Evolutionary conservation across 2,329 filamentous ascomycete species (phyloP).

Genomic region (Alternaria rosae): DNA sequence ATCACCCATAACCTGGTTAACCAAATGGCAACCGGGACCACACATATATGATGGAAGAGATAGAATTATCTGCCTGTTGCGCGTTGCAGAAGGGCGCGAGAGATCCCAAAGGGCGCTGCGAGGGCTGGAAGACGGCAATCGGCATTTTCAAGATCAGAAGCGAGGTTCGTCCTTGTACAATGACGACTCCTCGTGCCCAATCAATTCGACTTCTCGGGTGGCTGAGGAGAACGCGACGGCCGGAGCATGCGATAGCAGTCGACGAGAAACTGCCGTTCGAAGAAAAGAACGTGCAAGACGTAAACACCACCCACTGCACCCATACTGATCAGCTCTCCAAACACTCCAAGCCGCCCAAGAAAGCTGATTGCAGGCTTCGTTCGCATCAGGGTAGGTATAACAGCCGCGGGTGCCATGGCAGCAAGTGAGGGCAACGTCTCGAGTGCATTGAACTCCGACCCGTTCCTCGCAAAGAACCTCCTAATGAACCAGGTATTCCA

Average conservation of each 20-base stretch:
- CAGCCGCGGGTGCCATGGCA: slow-evolving; percentile 48
- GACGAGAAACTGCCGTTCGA: slow-evolving; percentile 42
- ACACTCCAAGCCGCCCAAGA: slow-evolving; percentile 47
- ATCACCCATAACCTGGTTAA: neutral
- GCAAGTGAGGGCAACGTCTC: slow-evolving; percentile 30
- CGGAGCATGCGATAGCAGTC: slow-evolving; percentile 47
- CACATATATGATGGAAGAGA: neutral
- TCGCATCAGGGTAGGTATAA: slow-evolving; percentile 49
- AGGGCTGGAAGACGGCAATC: neutral
- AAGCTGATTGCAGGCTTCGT: slow-evolving; percentile 30
- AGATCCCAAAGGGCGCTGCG: neutral
- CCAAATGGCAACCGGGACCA: too few relatives aligned
- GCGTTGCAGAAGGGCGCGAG: neutral
- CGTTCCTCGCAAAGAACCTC: slow-evolving; percentile 38
- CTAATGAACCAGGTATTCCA: slow-evolving; percentile 82
- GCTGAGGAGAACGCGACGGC: slow-evolving; percentile 10
- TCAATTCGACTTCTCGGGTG: neutral
- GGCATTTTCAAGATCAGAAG: neutral
- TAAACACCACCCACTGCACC: slow-evolving; percentile 48
- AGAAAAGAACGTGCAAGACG: slow-evolving; percentile 43
- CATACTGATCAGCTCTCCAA: slow-evolving; percentile 53
- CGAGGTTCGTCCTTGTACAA: neutral
- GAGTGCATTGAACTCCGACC: slow-evolving; percentile 25
- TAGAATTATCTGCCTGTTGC: neutral
- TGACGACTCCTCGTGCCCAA: neutral